phyloP scores from a whole-genome alignment of 1,139 yeast genomes.

The Scheffersomyces cryptocercus region DNA sequence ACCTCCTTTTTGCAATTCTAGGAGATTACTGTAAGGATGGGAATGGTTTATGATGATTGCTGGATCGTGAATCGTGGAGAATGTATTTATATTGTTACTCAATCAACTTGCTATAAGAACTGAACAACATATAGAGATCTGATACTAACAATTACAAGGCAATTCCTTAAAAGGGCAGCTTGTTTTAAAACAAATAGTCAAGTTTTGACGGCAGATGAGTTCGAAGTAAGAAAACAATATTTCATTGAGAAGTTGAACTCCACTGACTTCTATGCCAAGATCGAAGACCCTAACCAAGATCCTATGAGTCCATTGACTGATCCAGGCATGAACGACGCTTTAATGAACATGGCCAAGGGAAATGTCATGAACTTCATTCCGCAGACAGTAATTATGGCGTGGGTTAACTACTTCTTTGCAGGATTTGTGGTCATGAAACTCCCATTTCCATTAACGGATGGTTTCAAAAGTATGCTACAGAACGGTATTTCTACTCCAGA shows the following conservation, averaged over 20 bases:
- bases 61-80: no score
- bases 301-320: conserved; percentile 68
- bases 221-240: conserved; percentile 47
- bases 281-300: conserved; percentile 39
- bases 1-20: no score
- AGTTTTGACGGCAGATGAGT: conserved; percentile 48
- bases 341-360: conserved; percentile 77
- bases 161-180: conserved; percentile 57
- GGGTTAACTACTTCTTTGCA: conserved; percentile 93
- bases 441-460: conserved; percentile 72
- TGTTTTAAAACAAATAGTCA: conserved; percentile 51
- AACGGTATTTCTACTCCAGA: conserved; percentile 84
- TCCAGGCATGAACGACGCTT: conserved; percentile 69
- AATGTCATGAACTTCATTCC: conserved; percentile 85
- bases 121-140: neutral
- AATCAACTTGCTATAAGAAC: neutral
- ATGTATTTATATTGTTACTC: neutral
- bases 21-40: no score
- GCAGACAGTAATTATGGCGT: conserved; percentile 91
- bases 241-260: conserved; percentile 48
- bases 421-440: conserved; percentile 77
- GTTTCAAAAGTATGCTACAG: conserved; percentile 91
- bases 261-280: conserved; percentile 52
- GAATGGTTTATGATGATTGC: no score
- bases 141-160: conserved; percentile 22